These are phyloP conservation scores for Saururus chinensis DNA, from an alignment of 164 flowering plant species.

Conservation along the genomic window DNA sequence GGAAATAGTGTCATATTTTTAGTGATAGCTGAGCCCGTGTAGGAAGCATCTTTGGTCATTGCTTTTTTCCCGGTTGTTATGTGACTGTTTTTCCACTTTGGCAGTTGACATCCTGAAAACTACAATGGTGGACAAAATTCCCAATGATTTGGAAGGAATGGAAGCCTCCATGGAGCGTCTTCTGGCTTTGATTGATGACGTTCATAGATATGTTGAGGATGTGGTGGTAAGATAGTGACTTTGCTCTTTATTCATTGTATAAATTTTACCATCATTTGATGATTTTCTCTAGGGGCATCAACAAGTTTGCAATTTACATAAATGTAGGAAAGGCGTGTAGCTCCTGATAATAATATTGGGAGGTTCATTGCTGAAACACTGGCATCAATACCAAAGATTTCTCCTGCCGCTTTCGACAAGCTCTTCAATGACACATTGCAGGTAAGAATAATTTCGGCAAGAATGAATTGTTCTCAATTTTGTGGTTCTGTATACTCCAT, in stretches of 20 bases:
- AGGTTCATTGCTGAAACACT: slow-evolving; percentile 64
- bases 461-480: background rate
- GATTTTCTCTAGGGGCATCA: background rate
- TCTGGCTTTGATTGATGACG: slow-evolving; percentile 65
- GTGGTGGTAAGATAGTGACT: slow-evolving; percentile 61
- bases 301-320: background rate
- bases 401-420: slow-evolving; percentile 72
- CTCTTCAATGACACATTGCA: slow-evolving; percentile 80
- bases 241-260: background rate
- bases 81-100: background rate
- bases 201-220: slow-evolving; percentile 83
- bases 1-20: background rate
- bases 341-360: slow-evolving; percentile 69
- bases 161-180: slow-evolving; percentile 76
- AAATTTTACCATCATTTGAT: background rate
- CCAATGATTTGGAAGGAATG: slow-evolving; percentile 94
- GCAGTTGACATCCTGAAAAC: slow-evolving; percentile 79
- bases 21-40: background rate
- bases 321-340: slow-evolving; percentile 58
- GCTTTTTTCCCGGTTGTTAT: background rate
- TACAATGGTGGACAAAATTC: slow-evolving; percentile 76
- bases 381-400: slow-evolving; percentile 66
- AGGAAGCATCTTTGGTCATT: background rate
- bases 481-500: background rate
- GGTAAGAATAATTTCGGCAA: slow-evolving; percentile 28